phyloP scores from a whole-genome alignment of 805 yeast genomes.

The Saturnispora diversa region DNA sequence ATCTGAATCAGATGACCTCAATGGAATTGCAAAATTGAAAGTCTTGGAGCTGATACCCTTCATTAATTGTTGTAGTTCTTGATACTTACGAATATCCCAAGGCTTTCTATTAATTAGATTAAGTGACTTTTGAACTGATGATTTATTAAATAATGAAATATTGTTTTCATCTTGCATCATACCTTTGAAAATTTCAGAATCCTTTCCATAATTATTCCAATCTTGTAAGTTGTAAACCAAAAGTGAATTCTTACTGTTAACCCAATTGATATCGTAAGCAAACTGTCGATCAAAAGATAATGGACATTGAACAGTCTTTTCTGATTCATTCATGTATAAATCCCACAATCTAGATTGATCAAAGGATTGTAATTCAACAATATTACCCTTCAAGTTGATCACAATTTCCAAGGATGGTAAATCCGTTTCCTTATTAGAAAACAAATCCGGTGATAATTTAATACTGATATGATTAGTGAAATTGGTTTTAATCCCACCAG shows the following conservation, averaged over 20 bases:
- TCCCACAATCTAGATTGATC: constrained; percentile 11
- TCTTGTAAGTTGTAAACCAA: constrained; percentile 18
- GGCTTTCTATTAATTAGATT: constrained; percentile 18
- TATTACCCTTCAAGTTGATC: constrained; percentile 22
- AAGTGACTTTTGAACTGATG: constrained; percentile 18
- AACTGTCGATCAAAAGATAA: constrained; percentile 18
- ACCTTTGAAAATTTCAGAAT: constrained; percentile 3
- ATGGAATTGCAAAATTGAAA: constrained; percentile 7
- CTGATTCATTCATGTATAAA: constrained; percentile 25
- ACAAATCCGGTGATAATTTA: constrained; percentile 29
- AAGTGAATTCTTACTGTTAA: constrained; percentile 25
- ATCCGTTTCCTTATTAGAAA: constrained; percentile 15
- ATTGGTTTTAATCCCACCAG: constrained; percentile 26
- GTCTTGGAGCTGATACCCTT: constrained; percentile 11
- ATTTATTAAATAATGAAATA: constrained; percentile 16
- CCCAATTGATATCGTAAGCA: constrained; percentile 26
- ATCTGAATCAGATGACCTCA: not conserved
- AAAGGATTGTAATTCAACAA: constrained; percentile 18
- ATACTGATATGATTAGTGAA: constrained; percentile 26
- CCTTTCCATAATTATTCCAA: constrained; percentile 12
- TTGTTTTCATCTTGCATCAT: constrained; percentile 12
- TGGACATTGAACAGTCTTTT: constrained; percentile 22
- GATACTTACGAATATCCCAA: constrained; percentile 16
- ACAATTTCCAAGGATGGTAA: constrained; percentile 29
- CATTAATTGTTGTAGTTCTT: constrained; percentile 9